Percentiles rank a stretch among this genome's conserved stretches.
Conservation (phyloP, 2,329 filamentous ascomycete genomes). For the Phyllosticta citriasiana region DNA sequence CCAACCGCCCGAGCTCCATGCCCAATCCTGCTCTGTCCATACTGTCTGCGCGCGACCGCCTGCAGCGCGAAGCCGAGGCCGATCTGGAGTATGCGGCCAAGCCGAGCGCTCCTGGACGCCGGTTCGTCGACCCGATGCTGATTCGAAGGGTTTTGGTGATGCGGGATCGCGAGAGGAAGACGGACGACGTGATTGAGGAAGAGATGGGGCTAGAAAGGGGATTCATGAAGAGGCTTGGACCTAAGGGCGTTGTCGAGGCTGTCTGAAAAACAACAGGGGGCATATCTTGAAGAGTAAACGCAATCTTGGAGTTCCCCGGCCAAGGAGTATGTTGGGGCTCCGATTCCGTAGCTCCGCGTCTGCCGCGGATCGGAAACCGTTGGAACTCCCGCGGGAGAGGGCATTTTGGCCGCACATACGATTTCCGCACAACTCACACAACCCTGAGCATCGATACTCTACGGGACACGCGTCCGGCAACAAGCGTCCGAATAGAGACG, state of each 20-base stretch:
- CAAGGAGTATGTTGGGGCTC: too few species aligned
- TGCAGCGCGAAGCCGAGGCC: slow-evolving; percentile 43
- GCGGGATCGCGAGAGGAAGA: slow-evolving; percentile 1
- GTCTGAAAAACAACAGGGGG: not conserved
- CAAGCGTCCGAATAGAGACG: too few species aligned
- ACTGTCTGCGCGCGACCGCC: slow-evolving; percentile 40
- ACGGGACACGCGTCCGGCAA: too few species aligned
- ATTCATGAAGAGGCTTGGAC: slow-evolving; percentile 5
- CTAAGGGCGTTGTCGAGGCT: slow-evolving; percentile 2
- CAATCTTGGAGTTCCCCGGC: too few species aligned
- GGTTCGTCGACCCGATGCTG: slow-evolving; percentile 35
- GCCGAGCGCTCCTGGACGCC: slow-evolving; percentile 31
- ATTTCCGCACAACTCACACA: too few species aligned
- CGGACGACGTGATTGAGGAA: slow-evolving; percentile 5
- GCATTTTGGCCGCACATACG: too few species aligned
- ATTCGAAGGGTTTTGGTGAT: slow-evolving; percentile 19
- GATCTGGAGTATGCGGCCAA: slow-evolving; percentile 40
- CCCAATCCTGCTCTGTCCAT: slow-evolving; percentile 47
- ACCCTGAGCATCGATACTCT: too few species aligned
- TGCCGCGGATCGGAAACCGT: too few species aligned
- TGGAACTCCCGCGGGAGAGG: too few species aligned
- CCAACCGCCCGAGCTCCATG: slow-evolving; percentile 16
- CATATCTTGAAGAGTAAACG: not conserved
- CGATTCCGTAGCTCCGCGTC: too few species aligned
- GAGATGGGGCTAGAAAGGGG: slow-evolving; percentile 7